Evolutionary conservation across 2,329 filamentous ascomycete species (phyloP).

Genomic region (Lithohypha guttulata): DNA sequence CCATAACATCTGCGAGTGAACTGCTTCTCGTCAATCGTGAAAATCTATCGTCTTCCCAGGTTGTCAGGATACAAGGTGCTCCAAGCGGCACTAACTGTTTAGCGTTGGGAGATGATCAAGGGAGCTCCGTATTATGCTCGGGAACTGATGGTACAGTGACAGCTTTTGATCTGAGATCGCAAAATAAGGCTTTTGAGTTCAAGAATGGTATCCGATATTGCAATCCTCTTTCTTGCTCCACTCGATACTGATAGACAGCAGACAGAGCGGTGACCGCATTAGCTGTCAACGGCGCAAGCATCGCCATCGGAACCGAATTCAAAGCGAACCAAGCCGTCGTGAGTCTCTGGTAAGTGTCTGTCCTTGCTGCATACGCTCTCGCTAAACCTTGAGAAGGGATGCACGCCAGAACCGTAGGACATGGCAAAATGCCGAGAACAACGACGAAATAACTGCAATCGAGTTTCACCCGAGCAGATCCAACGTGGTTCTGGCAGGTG

Average conservation of each 20-base stretch:
- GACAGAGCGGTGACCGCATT: constrained; percentile 18
- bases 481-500: constrained; percentile 47
- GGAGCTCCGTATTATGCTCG: constrained; percentile 14
- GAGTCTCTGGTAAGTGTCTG: constrained; percentile 18
- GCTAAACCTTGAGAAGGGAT: constrained; percentile 27
- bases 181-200: constrained; percentile 11
- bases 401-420: constrained; percentile 21
- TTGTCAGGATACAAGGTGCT: constrained; percentile 8
- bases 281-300: constrained; percentile 12
- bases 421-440: constrained; percentile 33
- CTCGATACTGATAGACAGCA: constrained; percentile 6
- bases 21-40: constrained; percentile 16
- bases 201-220: constrained; percentile 12
- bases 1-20: constrained; percentile 21
- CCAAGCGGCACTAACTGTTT: constrained; percentile 15
- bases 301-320: constrained; percentile 19
- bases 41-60: constrained; percentile 8
- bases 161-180: constrained; percentile 18
- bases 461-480: constrained; percentile 43
- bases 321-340: constrained; percentile 13
- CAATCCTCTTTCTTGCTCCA: not conserved
- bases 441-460: constrained; percentile 51
- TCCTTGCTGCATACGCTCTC: too few species aligned
- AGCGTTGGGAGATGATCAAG: constrained; percentile 12
- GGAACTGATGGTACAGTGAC: constrained; percentile 17